Evolutionary conservation across 2,329 filamentous ascomycete species (phyloP), one percentile per base, ranked within the genome.

Genomic region (Colletotrichum phormii): DNA sequence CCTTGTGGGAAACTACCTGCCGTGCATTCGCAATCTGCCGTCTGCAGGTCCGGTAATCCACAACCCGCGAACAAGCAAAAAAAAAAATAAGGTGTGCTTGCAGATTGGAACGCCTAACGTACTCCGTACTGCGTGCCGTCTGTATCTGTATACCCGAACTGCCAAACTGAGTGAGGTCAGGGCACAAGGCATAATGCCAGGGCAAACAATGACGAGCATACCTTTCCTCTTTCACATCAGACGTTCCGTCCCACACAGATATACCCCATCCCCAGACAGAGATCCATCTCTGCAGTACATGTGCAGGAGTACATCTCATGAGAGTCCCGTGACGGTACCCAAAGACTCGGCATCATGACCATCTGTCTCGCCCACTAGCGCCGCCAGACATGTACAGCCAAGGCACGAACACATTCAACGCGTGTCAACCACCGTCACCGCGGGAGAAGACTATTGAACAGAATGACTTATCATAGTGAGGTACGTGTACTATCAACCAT

Each of bases 181-280:
- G 35, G 35, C 15, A 46, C 59, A 1, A 49, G 37, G 24, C 11
- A 62, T 18, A 31, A 62, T 51, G 59, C 12, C 42, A 15, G 35
- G 12, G 42, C 18, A 49, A 69, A 42, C 31, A 15, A 69, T 69
- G 67, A 69, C 53, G 67, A 57, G 60, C 67, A 64, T 49, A 49
- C 42, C 0, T n/a, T 22, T n/a, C 3, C 26, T 7, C 37, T 15
- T 35, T 51, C 33, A 57, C 51, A 42, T 64, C 61, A 64, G 61
- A 64, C 61, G 29, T 26, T 46, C 31, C 46, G 29, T 37, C 61
- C 61, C 29, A 29, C 7, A 62, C 12, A 49, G 5, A 57, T 4
- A 57, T 33, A 60, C 13, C 13, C 37, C 37, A 15, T 42, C 12
- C 12, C 13, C 33, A 29, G 22, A 59, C 31, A 55, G 7, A 37